Percentiles rank a stretch among this genome's conserved stretches.
These are phyloP conservation scores for Mucor saturninus DNA, from an alignment of 371 early-diverging fungal genomes.

Conservation along the genomic window DNA sequence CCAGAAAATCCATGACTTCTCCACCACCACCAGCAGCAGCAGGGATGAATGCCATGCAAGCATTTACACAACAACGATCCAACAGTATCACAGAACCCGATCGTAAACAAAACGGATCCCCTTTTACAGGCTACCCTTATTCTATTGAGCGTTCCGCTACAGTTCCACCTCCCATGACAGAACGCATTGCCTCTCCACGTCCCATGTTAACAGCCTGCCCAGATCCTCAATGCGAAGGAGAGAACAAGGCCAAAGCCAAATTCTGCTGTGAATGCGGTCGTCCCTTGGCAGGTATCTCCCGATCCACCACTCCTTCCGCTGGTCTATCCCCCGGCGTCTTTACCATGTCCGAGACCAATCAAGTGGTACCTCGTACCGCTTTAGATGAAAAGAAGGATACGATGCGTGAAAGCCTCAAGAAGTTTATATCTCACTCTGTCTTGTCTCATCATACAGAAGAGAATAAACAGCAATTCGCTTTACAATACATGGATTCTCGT, in stretches of 20 bases:
- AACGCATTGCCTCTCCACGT: constrained; percentile 25
- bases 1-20: background rate
- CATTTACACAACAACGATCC: constrained; percentile 9
- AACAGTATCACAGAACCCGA: constrained; percentile 20
- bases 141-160: constrained; percentile 28
- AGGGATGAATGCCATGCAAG: background rate
- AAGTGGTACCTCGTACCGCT: constrained; percentile 8
- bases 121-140: constrained; percentile 8
- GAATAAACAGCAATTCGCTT: constrained; percentile 68
- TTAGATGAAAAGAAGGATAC: constrained; percentile 23
- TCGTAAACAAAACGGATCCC: constrained; percentile 6
- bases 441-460: constrained; percentile 55
- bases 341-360: constrained; percentile 1
- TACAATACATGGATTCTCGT: constrained; percentile 60
- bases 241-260: constrained; percentile 71
- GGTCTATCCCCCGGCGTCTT: constrained; percentile 5
- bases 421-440: constrained; percentile 27
- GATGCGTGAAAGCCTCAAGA: constrained; percentile 5
- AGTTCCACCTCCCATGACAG: constrained; percentile 30
- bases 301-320: constrained; percentile 51
- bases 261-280: constrained; percentile 79
- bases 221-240: constrained; percentile 63
- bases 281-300: constrained; percentile 52
- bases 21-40: background rate
- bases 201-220: constrained; percentile 44